phyloP scores from a whole-genome alignment of 345 rosid species.

The Syzygium grande region DNA sequence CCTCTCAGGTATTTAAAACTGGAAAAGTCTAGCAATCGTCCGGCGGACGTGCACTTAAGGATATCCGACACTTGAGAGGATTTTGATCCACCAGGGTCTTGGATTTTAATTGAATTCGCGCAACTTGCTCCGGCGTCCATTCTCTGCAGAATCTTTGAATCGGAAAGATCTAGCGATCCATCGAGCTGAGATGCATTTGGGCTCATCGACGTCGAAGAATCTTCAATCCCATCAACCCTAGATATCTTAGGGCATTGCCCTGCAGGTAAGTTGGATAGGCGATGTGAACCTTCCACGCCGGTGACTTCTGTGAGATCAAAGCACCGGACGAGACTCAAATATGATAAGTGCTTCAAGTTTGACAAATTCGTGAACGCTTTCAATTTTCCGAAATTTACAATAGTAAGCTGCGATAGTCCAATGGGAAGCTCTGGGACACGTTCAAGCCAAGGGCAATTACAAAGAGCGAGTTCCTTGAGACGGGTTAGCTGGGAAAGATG shows the following conservation, averaged over 20 bases:
- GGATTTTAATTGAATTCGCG: background rate
- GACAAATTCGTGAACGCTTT: background rate
- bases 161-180: background rate
- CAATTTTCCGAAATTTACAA: rapidly evolving
- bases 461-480: background rate
- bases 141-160: background rate
- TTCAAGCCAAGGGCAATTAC: background rate
- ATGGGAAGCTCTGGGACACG: background rate
- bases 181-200: background rate
- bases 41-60: background rate
- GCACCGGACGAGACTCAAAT: rapidly evolving
- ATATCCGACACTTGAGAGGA: background rate
- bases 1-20: background rate
- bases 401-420: background rate
- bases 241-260: too few species aligned
- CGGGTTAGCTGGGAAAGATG: background rate
- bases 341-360: background rate
- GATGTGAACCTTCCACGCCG: rapidly evolving
- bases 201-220: background rate
- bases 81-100: background rate
- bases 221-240: too few species aligned
- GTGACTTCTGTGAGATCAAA: background rate
- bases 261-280: background rate
- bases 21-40: background rate
- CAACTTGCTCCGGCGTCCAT: background rate